phyloP scores from a whole-genome alignment of 306 rosid genomes.

The Neltuma alba region DNA sequence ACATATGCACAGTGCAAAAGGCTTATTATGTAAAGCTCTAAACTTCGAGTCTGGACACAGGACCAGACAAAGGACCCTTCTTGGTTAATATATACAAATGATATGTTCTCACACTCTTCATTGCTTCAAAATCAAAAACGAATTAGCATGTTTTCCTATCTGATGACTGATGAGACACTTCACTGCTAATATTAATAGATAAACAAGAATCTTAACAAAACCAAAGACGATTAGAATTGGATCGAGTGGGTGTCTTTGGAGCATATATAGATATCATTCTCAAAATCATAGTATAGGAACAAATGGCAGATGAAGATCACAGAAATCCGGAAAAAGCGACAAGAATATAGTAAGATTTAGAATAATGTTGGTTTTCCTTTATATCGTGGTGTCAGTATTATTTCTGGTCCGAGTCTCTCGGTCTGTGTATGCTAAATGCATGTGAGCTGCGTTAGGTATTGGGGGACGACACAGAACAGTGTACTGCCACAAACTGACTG shows the following conservation, averaged over 20 bases:
- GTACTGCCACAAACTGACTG: conserved; percentile 46
- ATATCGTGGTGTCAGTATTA: not conserved
- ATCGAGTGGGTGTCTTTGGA: not conserved
- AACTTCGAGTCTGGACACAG: not conserved
- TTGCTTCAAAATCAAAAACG: too few relatives aligned
- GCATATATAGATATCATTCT: not conserved
- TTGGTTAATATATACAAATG: not conserved
- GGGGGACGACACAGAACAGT: conserved; percentile 49
- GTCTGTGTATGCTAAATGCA: conserved; percentile 29
- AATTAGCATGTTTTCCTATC: not conserved
- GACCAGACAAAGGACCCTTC: not conserved
- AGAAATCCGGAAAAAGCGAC: not conserved
- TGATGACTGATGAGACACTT: not conserved
- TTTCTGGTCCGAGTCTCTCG: conserved; percentile 12
- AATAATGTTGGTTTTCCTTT: conserved; percentile 13
- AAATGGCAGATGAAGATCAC: too few relatives aligned
- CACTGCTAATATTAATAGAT: not conserved
- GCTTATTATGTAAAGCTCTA: too few relatives aligned
- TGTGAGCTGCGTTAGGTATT: conserved; percentile 40
- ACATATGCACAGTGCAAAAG: too few relatives aligned
- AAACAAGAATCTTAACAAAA: not conserved
- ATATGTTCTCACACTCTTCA: too few relatives aligned
- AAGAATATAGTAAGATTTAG: not conserved
- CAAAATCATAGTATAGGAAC: not conserved
- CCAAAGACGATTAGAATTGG: not conserved